Evolutionary conservation across 2,329 filamentous ascomycete genomes (phyloP).

Genomic region (Arthrobotrys pseudoclavata): DNA sequence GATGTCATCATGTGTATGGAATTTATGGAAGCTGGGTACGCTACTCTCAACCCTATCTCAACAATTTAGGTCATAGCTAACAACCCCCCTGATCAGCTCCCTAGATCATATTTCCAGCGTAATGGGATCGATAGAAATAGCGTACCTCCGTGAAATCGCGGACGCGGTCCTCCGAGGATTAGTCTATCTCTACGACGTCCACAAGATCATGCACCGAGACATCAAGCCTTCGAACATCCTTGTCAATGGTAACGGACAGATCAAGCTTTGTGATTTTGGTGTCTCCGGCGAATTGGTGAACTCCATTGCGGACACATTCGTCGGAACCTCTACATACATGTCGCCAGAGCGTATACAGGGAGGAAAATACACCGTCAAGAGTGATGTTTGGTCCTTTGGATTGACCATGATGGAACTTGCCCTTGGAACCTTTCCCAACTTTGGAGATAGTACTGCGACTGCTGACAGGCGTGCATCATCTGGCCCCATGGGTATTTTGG

Average conservation of each 20-base stretch:
- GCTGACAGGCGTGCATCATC: constrained; percentile 74
- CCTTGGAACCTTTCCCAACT: constrained; percentile 91
- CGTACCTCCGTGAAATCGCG: constrained; percentile 96
- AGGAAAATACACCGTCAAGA: constrained; percentile 96
- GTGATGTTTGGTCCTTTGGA: constrained; percentile 98
- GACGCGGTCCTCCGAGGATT: constrained; percentile 94
- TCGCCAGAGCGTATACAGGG: constrained; percentile 97
- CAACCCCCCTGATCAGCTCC: constrained; percentile 72
- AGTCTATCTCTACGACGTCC: constrained; percentile 92
- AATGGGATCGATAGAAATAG: constrained; percentile 94
- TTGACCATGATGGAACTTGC: constrained; percentile 96
- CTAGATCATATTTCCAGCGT: constrained; percentile 93
- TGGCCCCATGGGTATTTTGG: constrained; percentile 90
- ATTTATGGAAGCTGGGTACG: constrained; percentile 98
- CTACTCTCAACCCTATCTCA: constrained; percentile 51
- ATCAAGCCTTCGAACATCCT: constrained; percentile 99
- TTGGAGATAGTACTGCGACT: constrained; percentile 77
- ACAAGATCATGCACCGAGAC: constrained; percentile 99
- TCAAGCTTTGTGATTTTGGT: constrained; percentile 98
- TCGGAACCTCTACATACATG: constrained; percentile 99
- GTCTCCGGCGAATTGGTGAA: constrained; percentile 99
- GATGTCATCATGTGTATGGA: constrained; percentile 99
- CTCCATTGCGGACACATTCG: constrained; percentile 97
- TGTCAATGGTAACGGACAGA: constrained; percentile 91
- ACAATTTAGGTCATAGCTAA: neutral